Conservation (phyloP, 1,139 yeast species). For the Lipomyces yarrowii region DNA sequence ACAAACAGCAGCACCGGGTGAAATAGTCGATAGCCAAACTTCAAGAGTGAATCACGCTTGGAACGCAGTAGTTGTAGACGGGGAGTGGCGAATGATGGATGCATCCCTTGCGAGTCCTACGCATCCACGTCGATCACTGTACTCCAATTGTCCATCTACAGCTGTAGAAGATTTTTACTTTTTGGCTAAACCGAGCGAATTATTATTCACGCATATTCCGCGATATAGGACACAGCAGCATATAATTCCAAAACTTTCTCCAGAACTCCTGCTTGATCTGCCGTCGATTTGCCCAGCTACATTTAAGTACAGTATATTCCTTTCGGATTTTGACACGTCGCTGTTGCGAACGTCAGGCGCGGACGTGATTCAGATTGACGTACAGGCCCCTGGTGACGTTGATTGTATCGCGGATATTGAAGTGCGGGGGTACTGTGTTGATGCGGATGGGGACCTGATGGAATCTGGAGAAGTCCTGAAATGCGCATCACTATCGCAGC, state of each 20-base stretch:
- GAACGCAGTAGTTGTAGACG: constrained; percentile 75
- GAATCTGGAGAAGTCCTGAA: constrained; percentile 38
- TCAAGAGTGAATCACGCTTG: constrained; percentile 71
- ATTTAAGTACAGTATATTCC: constrained; percentile 57
- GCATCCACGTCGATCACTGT: constrained; percentile 48
- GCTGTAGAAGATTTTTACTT: constrained; percentile 62
- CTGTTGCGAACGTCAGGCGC: constrained; percentile 69
- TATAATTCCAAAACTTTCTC: constrained; percentile 80
- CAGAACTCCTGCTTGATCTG: constrained; percentile 72
- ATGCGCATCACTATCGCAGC: constrained; percentile 70
- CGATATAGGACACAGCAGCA: constrained; percentile 77
- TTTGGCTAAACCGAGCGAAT: constrained; percentile 69
- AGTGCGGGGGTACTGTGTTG: constrained; percentile 33
- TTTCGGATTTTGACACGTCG: constrained; percentile 75
- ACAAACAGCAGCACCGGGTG: constrained; percentile 23
- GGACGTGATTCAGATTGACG: constrained; percentile 77
- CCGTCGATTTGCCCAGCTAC: constrained; percentile 88
- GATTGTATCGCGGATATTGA: constrained; percentile 62
- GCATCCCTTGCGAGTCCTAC: constrained; percentile 61
- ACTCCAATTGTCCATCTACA: constrained; percentile 41
- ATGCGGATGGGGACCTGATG: constrained; percentile 34
- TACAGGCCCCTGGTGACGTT: constrained; percentile 68
- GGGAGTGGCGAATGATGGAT: constrained; percentile 80
- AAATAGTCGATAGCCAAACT: constrained; percentile 15
- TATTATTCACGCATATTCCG: constrained; percentile 87